Percentiles rank a stretch among this genome's conserved stretches.
These are phyloP conservation scores for Trichosanthes cucumerina DNA, from an alignment of 306 rosid species.

Conservation along the genomic window DNA sequence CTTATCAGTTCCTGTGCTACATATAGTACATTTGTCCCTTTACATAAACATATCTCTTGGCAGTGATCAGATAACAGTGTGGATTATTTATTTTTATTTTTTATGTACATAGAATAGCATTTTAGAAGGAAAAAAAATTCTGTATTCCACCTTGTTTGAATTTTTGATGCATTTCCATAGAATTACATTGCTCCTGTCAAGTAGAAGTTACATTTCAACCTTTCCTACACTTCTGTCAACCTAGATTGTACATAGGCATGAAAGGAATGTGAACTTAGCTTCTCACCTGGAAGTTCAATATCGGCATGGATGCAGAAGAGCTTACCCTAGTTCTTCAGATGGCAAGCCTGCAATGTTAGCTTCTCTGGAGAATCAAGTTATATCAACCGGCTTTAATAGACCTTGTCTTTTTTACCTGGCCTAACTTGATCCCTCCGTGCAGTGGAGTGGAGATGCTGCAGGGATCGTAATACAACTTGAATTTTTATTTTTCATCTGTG, in stretches of 20 bases:
- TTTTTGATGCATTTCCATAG: neutral
- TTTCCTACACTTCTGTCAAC: slow-evolving; percentile 42
- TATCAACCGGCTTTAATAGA: slow-evolving; percentile 58
- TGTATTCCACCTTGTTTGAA: neutral
- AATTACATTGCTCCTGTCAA: slow-evolving; percentile 27
- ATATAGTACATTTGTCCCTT: neutral
- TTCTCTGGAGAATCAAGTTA: slow-evolving; percentile 50
- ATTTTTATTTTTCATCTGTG: slow-evolving; percentile 4
- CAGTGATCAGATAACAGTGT: neutral
- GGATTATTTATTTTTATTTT: neutral
- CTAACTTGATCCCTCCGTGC: slow-evolving; percentile 59
- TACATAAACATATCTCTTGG: neutral
- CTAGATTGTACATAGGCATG: slow-evolving; percentile 63
- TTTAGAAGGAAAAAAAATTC: neutral
- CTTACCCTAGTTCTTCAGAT: slow-evolving; percentile 70
- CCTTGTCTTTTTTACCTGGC: slow-evolving; percentile 51
- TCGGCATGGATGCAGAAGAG: slow-evolving; percentile 60
- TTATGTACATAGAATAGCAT: neutral
- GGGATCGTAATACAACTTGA: slow-evolving; percentile 28
- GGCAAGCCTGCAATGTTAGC: slow-evolving; percentile 27
- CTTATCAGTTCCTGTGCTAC: slow-evolving; percentile 2
- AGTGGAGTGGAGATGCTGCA: slow-evolving; percentile 58
- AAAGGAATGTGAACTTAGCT: slow-evolving; percentile 63
- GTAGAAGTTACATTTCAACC: slow-evolving; percentile 61
- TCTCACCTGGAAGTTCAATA: slow-evolving; percentile 55